These are phyloP conservation scores for Rhodotorula paludigena DNA, from an alignment of 768 basidiomycete species.

Conservation along the genomic window DNA sequence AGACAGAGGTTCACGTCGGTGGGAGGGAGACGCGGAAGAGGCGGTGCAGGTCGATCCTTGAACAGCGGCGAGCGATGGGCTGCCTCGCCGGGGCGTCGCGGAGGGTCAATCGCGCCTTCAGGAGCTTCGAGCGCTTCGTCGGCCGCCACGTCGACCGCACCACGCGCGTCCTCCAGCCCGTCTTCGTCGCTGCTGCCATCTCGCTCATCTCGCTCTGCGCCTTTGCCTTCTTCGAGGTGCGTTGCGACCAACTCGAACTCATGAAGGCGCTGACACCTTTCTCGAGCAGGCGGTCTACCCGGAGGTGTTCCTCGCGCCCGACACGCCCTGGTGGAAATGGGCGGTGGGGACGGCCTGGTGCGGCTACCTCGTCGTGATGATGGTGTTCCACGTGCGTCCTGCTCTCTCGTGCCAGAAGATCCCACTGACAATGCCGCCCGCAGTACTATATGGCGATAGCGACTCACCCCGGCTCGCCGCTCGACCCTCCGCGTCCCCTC, in stretches of 20 bases:
- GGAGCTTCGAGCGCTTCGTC: slow-evolving; percentile 10
- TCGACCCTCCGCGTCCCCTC: slow-evolving; percentile 25
- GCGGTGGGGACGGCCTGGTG: slow-evolving; percentile 21
- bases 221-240: slow-evolving; percentile 70
- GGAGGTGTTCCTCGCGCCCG: slow-evolving; percentile 18
- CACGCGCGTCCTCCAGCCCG: slow-evolving; percentile 85
- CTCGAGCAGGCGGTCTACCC: slow-evolving; percentile 30
- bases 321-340: slow-evolving; percentile 1
- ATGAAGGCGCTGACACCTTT: no score
- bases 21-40: background rate
- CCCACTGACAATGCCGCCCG: background rate
- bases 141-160: slow-evolving; percentile 44
- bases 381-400: slow-evolving; percentile 35
- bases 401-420: no score
- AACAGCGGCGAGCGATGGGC: background rate
- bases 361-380: slow-evolving; percentile 32
- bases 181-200: slow-evolving; percentile 77
- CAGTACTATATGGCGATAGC: slow-evolving; percentile 77
- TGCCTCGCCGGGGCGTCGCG: background rate
- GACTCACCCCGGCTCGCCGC: slow-evolving; percentile 69
- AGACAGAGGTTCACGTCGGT: background rate
- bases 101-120: slow-evolving; percentile 11
- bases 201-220: slow-evolving; percentile 64
- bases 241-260: slow-evolving; percentile 9
- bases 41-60: background rate